phyloP scores from a whole-genome alignment of 257 asterid genomes.

The Forsythia suspensa region DNA sequence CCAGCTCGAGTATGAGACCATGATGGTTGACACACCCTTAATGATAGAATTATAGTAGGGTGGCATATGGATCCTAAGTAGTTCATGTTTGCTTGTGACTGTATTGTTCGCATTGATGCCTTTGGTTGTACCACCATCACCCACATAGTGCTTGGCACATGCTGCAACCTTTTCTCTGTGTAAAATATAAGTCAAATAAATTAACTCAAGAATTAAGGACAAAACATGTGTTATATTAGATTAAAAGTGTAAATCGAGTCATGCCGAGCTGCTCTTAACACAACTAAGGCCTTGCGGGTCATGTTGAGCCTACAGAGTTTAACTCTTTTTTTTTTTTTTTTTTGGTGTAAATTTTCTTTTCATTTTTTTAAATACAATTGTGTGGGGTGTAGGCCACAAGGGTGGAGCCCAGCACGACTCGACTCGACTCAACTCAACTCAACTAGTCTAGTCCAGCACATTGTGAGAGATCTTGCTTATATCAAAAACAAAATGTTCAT shows the following conservation, averaged over 20 bases:
- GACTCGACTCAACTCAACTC: too few species aligned
- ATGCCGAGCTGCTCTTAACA: too few species aligned
- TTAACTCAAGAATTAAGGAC: background rate
- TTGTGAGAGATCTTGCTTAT: background rate
- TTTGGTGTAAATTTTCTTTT: too few species aligned
- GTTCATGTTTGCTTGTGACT: background rate
- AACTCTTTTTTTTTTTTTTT: too few species aligned
- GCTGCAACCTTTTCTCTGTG: background rate
- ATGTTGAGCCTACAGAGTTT: too few species aligned
- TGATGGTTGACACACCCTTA: slow-evolving; percentile 17
- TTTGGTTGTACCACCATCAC: slow-evolving; percentile 11
- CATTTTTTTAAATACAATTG: too few species aligned
- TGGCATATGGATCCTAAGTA: slow-evolving; percentile 16
- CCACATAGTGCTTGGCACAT: slow-evolving; percentile 14
- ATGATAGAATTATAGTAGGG: slow-evolving; percentile 12
- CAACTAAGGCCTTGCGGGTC: too few species aligned
- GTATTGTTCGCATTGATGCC: slow-evolving; percentile 19
- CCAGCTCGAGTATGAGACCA: slow-evolving; percentile 17
- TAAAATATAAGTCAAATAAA: background rate
- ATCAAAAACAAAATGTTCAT: background rate
- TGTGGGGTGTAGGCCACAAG: background rate
- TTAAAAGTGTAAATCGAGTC: background rate
- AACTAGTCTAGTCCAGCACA: background rate
- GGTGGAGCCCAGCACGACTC: too few species aligned
- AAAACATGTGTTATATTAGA: background rate